These are phyloP conservation scores for Fraxinus sp. DNA, from an alignment of 305 asterid species.

Conservation along the genomic window DNA sequence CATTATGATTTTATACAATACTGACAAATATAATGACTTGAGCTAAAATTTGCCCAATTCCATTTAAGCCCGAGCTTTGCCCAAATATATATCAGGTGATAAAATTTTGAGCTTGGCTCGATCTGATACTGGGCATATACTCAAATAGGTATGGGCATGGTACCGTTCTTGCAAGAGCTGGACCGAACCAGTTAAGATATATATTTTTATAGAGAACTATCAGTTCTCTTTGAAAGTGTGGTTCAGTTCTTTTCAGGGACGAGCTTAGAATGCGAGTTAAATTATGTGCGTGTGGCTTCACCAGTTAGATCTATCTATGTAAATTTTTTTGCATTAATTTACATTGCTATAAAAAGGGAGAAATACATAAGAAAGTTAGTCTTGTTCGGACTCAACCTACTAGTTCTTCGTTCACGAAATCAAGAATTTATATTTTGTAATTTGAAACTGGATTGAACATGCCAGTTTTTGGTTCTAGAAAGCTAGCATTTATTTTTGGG, in stretches of 20 bases:
- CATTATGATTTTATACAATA: background rate
- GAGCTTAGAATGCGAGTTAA: background rate
- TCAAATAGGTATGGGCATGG: background rate
- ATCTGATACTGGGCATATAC: background rate
- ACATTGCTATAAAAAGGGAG: background rate
- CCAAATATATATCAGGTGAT: slow-evolving; percentile 8
- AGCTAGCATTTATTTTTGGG: background rate
- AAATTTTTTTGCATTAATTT: background rate
- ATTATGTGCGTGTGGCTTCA: background rate
- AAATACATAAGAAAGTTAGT: background rate
- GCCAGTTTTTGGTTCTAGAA: background rate
- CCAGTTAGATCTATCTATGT: background rate
- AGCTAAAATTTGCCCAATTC: background rate
- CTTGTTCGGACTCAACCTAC: background rate
- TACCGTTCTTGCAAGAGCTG: background rate
- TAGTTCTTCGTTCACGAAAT: background rate
- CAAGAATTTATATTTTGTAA: background rate
- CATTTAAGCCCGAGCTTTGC: background rate
- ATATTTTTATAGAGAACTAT: background rate
- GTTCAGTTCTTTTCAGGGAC: background rate
- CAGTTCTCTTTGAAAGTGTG: background rate
- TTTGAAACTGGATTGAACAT: background rate
- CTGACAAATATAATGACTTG: background rate
- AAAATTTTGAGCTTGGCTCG: background rate
- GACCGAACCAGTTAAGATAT: background rate